A percentile compares a stretch with the other conserved stretches of the same genome.
Conservation (phyloP, 345 rosid species). For the Limnanthes douglasii region DNA sequence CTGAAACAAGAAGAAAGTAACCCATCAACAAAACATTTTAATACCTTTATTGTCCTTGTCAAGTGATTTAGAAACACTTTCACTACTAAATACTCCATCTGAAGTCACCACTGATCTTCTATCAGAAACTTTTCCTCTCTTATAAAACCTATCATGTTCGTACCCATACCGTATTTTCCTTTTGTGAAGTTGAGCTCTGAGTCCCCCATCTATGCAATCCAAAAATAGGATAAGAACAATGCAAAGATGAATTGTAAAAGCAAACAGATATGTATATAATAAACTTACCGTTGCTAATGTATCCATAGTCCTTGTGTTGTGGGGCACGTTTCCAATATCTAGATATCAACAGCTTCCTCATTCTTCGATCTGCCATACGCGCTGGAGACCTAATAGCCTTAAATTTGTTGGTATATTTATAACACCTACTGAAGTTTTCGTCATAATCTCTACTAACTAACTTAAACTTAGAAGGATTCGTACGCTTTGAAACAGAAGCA, state of each 20-base stretch:
- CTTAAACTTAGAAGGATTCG: conserved; percentile 36
- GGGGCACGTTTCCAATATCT: conserved; percentile 60
- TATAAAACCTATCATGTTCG: conserved; percentile 30
- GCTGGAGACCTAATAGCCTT: conserved; percentile 50
- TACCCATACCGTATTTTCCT: conserved; percentile 32
- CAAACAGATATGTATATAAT: conserved; percentile 4
- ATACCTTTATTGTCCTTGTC: conserved; percentile 37
- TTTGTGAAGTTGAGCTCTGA: conserved; percentile 38
- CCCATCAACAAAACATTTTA: conserved; percentile 6
- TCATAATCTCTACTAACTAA: conserved; percentile 68
- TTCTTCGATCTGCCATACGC: conserved; percentile 34
- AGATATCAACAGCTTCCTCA: conserved; percentile 43
- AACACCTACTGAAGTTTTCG: conserved; percentile 42
- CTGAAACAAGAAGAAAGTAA: conserved; percentile 1
- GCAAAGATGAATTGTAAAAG: conserved; percentile 1
- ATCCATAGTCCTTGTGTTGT: conserved; percentile 37
- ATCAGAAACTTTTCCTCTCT: conserved; percentile 50
- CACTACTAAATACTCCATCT: conserved; percentile 72
- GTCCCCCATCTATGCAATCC: conserved; percentile 30
- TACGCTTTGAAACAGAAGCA: conserved; percentile 30
- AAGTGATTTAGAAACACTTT: conserved; percentile 73
- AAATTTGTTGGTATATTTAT: conserved; percentile 28
- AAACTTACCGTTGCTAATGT: conserved; percentile 50
- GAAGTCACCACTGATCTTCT: conserved; percentile 34
- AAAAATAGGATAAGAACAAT: conserved; percentile 7